phyloP scores from a whole-genome alignment of 148 eudicot genomes.

The Suaeda aralocaspica region DNA sequence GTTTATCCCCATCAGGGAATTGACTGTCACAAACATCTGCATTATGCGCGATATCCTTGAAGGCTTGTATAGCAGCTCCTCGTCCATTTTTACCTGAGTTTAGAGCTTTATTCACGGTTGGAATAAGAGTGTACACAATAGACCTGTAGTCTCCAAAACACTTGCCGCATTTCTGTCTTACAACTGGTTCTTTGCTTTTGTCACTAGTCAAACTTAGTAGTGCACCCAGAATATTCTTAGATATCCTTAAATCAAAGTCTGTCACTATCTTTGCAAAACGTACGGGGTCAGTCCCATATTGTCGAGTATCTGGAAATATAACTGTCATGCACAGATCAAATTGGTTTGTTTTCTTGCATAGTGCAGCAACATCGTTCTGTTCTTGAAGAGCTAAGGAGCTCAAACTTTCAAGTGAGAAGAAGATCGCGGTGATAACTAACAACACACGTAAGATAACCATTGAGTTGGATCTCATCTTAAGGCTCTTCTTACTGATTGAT shows the following conservation, averaged over 20 bases:
- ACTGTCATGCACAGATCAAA: conserved; percentile 21
- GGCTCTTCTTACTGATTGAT: no score
- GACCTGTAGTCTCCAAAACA: conserved; percentile 6
- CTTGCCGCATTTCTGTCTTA: conserved; percentile 18
- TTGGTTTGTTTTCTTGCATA: conserved; percentile 4
- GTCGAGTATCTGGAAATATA: no score
- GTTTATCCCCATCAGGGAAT: neutral
- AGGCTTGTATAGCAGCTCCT: neutral
- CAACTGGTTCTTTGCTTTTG: neutral
- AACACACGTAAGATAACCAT: neutral
- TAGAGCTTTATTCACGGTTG: neutral
- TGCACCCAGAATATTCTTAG: conserved; percentile 2
- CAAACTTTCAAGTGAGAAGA: conserved; percentile 3
- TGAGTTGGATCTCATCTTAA: no score
- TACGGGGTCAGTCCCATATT: no score
- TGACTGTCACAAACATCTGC: conserved; percentile 24
- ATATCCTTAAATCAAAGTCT: neutral
- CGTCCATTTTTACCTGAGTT: neutral
- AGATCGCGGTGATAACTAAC: neutral
- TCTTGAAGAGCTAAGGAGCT: neutral
- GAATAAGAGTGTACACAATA: conserved; percentile 11
- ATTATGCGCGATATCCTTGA: neutral
- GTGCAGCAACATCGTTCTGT: neutral
- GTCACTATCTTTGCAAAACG: no score
- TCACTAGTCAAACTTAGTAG: conserved; percentile 10